A percentile compares a stretch with the other conserved stretches of the same genome.
phyloP scores from a whole-genome alignment of 176 grass and related monocot species.

The Zoysia japonica region DNA sequence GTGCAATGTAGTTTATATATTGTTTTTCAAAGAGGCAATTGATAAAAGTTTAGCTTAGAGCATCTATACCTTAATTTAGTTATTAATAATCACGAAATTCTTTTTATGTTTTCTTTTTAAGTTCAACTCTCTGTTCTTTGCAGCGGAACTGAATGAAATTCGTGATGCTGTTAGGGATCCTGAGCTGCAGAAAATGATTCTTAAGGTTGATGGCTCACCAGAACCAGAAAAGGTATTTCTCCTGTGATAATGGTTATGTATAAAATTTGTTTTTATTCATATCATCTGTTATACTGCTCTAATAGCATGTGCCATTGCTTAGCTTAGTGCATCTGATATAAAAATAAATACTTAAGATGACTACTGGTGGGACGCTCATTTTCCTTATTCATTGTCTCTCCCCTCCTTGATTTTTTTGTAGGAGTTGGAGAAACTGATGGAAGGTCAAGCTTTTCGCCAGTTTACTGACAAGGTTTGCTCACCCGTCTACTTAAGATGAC shows the following conservation, averaged over 20 bases:
- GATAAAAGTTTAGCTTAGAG: background rate
- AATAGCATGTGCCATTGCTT: constrained; percentile 4
- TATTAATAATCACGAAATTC: background rate
- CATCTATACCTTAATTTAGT: background rate
- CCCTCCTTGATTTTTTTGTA: constrained; percentile 26
- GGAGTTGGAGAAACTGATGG: constrained; percentile 74
- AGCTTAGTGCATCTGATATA: constrained; percentile 1
- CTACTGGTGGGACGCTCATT: background rate
- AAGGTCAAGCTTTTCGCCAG: constrained; percentile 54
- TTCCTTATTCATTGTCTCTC: background rate
- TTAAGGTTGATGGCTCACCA: constrained; percentile 56
- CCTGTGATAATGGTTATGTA: background rate
- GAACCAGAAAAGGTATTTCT: constrained; percentile 76
- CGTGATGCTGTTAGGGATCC: constrained; percentile 58
- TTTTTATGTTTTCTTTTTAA: constrained; percentile 3
- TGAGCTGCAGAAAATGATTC: constrained; percentile 60
- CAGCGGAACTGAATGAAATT: constrained; percentile 60
- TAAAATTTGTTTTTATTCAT: constrained; percentile 4
- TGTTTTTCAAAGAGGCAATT: background rate
- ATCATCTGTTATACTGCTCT: background rate
- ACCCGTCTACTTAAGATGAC: too few relatives aligned
- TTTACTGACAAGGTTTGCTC: constrained; percentile 66
- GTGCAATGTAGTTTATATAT: background rate
- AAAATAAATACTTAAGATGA: background rate
- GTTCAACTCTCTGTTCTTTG: constrained; percentile 15